Base-by-base conservation (phyloP, 1,284 basidiomycete genomes). In the Erythrobasidium hasegawianum region DNA sequence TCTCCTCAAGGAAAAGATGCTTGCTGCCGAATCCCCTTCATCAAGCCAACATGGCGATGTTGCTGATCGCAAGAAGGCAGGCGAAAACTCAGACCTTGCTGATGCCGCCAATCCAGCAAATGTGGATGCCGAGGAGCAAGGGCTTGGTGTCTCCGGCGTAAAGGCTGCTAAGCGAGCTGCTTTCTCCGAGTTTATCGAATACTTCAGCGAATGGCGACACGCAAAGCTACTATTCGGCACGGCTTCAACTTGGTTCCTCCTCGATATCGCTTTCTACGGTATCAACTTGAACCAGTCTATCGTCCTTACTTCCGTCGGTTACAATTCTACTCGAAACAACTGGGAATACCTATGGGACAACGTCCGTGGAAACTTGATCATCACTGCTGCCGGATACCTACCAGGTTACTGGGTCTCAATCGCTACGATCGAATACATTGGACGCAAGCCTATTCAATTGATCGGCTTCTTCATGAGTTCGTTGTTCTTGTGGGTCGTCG, bases 381-480 rank as follows among this genome's bases (percentile, higher is more conserved):
- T 71, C 14, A 69, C 73, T 43, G 61, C 70, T 27, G 88, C 84
- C 50, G 86, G 87, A 59, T 79, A 88, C 64, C 83, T 89, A 60
- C 87, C 87, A 2, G 87, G 87, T 1, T 89, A 88, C 80, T 88
- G 83, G 81, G 82, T 78, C n/a, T 74, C 83, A 8, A 87, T 88
- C 81, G 71, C 85, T 38, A 78, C 87, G 74, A 83, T 89, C 73
- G 87, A 89, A 75, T 74, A 75, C 1, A 86, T 86, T 85, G 87
- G 87, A 33, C 83, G 86, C 71, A 87, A 85, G 77, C 84, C 84
- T 27, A 86, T 88, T 68, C 87, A 76, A 61, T 54, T 75, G 38
- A 69, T 73, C 62, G 75, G 75, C 20, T 76, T 75, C 81, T 79
- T 74, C 69, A 39, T 45, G 41, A 59, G 52, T 16, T 45, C 68